Conservation (phyloP, 1,139 yeast genomes). For the Yamadazyma membranifaciens region DNA sequence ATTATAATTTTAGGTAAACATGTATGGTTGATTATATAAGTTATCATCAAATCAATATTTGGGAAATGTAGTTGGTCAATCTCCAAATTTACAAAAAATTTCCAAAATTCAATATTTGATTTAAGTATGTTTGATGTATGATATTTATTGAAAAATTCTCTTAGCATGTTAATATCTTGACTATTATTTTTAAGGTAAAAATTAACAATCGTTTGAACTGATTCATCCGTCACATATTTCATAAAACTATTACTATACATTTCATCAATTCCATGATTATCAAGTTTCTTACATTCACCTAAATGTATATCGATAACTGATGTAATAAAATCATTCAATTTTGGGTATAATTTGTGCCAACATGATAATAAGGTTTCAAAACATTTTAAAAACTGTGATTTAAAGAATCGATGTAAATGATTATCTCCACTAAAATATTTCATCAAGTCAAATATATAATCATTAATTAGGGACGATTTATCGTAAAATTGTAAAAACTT, state of each 20-base stretch:
- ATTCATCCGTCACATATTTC: conserved; percentile 27
- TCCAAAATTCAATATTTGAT: conserved; percentile 54
- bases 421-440: conserved; percentile 25
- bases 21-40: conserved; percentile 40
- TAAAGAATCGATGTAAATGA: conserved; percentile 17
- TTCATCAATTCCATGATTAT: conserved; percentile 7
- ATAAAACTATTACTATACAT: conserved; percentile 13
- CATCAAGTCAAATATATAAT: conserved; percentile 28
- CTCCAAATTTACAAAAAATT: conserved; percentile 53
- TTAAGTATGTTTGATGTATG: conserved; percentile 35
- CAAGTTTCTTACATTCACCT: conserved; percentile 11
- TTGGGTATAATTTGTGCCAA: conserved; percentile 15
- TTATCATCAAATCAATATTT: conserved; percentile 43
- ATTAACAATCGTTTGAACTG: conserved; percentile 26
- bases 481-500: conserved; percentile 25
- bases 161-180: conserved; percentile 9
- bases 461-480: conserved; percentile 23
- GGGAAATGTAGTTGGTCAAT: conserved; percentile 36
- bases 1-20: conserved; percentile 47
- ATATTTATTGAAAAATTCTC: conserved; percentile 36
- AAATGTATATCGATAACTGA: conserved; percentile 21
- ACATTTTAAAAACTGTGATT: conserved; percentile 24
- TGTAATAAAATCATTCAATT: conserved; percentile 11
- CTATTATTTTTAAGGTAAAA: conserved; percentile 18
- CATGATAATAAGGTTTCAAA: conserved; percentile 19